A percentile compares a stretch with the other conserved stretches of the same genome.
Conservation (phyloP, 1,284 basidiomycete genomes). For the Chiua sp. region DNA sequence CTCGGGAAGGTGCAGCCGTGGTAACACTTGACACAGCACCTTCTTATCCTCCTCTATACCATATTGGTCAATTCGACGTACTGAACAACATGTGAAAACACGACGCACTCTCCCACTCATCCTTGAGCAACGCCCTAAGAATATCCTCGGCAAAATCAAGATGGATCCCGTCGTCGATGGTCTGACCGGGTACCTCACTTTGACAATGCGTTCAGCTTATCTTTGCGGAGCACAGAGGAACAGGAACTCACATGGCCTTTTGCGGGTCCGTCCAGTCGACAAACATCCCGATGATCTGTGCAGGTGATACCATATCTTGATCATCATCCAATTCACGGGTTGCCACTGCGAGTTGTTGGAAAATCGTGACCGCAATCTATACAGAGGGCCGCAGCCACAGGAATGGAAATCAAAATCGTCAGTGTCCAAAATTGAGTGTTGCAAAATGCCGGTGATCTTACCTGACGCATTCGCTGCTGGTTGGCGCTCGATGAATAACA, state of each 20-base stretch:
- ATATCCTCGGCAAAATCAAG: slow-evolving; percentile 82
- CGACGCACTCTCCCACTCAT: slow-evolving; percentile 49
- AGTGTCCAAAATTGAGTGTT: not conserved
- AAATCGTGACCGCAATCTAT: slow-evolving; percentile 82
- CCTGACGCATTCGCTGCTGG: slow-evolving; percentile 81
- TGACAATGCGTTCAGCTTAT: slow-evolving; percentile 17
- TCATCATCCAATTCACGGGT: slow-evolving; percentile 79
- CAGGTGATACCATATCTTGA: slow-evolving; percentile 80
- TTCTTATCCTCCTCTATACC: slow-evolving; percentile 80
- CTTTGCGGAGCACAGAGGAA: too few relatives aligned
- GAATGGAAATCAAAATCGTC: not conserved
- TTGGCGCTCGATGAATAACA: slow-evolving; percentile 86
- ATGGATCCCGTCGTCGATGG: slow-evolving; percentile 65
- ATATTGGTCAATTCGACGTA: not conserved
- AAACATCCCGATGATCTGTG: slow-evolving; percentile 85
- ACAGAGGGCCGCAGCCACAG: not conserved
- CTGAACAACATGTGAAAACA: not conserved
- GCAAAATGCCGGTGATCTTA: slow-evolving; percentile 38
- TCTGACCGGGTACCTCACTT: slow-evolving; percentile 44
- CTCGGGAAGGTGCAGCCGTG: slow-evolving; percentile 79
- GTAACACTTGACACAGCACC: slow-evolving; percentile 78
- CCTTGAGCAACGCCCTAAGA: slow-evolving; percentile 63
- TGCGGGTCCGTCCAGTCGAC: slow-evolving; percentile 94
- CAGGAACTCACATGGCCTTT: slow-evolving; percentile 67
- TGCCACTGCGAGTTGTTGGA: slow-evolving; percentile 69